Evolutionary conservation across 2,329 filamentous ascomycete species (phyloP).

Genomic region (Leptographium galeiforme): DNA sequence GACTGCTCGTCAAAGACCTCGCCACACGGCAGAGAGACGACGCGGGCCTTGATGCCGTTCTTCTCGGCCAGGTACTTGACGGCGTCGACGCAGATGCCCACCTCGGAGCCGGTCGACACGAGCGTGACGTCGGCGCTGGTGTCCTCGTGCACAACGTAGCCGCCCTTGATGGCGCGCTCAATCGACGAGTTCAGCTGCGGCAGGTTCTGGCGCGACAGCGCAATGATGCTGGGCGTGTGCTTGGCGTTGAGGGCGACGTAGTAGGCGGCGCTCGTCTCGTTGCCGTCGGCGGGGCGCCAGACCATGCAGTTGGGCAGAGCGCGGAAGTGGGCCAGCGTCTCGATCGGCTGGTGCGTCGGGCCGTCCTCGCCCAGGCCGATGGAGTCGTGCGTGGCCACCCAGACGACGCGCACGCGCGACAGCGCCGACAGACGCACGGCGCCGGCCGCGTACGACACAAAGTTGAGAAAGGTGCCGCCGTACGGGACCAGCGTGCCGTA

Average conservation of each 20-base stretch:
- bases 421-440: slow-evolving; percentile 88
- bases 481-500: slow-evolving; percentile 94
- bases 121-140: slow-evolving; percentile 77
- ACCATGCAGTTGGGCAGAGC: slow-evolving; percentile 98
- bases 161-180: slow-evolving; percentile 84
- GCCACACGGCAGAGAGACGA: slow-evolving; percentile 92
- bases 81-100: slow-evolving; percentile 83
- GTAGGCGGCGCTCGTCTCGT: slow-evolving; percentile 96
- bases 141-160: slow-evolving; percentile 78
- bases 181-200: slow-evolving; percentile 91
- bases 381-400: slow-evolving; percentile 96
- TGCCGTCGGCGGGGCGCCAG: slow-evolving; percentile 95
- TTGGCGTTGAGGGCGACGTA: slow-evolving; percentile 86
- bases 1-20: slow-evolving; percentile 90
- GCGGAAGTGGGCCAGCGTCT: slow-evolving; percentile 96
- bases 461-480: slow-evolving; percentile 96
- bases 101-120: slow-evolving; percentile 91
- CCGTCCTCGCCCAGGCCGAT: slow-evolving; percentile 98
- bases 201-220: slow-evolving; percentile 94
- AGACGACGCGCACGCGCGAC: slow-evolving; percentile 81
- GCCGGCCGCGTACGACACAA: slow-evolving; percentile 94
- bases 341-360: slow-evolving; percentile 96
- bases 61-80: slow-evolving; percentile 84
- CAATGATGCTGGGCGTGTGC: slow-evolving; percentile 83
- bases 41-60: slow-evolving; percentile 73